These are phyloP conservation scores for Pseudogymnoascus sp. DNA, from an alignment of 2,329 filamentous ascomycete species.

Conservation along the genomic window DNA sequence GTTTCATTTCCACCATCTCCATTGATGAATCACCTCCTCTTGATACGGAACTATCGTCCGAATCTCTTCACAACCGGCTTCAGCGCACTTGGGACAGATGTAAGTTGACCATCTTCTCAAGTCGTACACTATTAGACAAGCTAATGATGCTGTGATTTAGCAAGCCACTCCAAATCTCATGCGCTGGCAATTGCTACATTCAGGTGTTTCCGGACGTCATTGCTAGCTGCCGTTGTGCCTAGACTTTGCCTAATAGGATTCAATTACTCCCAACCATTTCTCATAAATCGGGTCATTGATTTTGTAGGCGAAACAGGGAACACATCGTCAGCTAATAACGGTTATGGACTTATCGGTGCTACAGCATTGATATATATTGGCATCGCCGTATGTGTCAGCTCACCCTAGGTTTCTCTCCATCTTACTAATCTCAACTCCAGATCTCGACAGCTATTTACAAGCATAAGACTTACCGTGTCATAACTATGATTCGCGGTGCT, in stretches of 20 bases:
- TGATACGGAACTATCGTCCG: neutral
- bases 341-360: conserved; percentile 38
- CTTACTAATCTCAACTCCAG: neutral
- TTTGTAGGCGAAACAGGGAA: conserved; percentile 29
- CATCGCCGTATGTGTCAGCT: conserved; percentile 32
- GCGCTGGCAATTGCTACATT: neutral
- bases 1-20: neutral
- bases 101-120: neutral
- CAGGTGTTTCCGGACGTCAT: conserved; percentile 19
- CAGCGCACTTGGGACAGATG: neutral
- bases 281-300: conserved; percentile 34
- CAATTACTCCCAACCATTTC: conserved; percentile 41
- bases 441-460: conserved; percentile 19
- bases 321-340: conserved; percentile 25
- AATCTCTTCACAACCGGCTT: neutral
- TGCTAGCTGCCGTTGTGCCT: conserved; percentile 31
- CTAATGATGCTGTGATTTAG: neutral
- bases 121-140: neutral
- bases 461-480: conserved; percentile 36
- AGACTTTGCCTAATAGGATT: conserved; percentile 37
- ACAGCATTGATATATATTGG: conserved; percentile 37
- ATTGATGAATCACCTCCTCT: conserved; percentile 1
- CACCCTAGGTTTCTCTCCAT: neutral
- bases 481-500: conserved; percentile 38
- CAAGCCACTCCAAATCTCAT: neutral